Evolutionary conservation across 768 basidiomycete genomes (phyloP).

Genomic region (Russula griseocarnosa): DNA sequence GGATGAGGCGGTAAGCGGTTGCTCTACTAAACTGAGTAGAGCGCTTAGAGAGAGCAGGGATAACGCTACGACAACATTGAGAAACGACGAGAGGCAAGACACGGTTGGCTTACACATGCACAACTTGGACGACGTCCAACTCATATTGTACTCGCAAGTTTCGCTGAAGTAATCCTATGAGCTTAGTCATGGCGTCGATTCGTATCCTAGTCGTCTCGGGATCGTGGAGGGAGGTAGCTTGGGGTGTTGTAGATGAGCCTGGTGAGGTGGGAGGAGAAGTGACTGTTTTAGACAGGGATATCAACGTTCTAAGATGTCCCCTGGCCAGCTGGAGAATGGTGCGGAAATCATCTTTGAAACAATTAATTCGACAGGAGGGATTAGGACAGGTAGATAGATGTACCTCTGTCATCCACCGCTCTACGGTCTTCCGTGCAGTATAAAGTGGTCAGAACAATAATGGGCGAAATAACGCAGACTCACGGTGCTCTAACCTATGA

Average conservation of each 20-base stretch:
- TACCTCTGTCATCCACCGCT: constrained; percentile 28
- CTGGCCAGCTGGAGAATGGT: constrained; percentile 65
- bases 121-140: constrained; percentile 60
- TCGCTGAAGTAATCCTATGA: constrained; percentile 63
- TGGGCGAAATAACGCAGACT: neutral
- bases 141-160: constrained; percentile 76
- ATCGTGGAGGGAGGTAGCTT: constrained; percentile 38
- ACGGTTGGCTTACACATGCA: constrained; percentile 62
- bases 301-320: constrained; percentile 53
- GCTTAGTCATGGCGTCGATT: constrained; percentile 58
- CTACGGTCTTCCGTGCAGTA: constrained; percentile 21
- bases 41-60: constrained; percentile 72
- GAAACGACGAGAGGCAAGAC: neutral
- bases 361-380: neutral
- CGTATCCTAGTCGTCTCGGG: constrained; percentile 47
- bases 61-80: constrained; percentile 49
- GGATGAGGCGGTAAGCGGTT: constrained; percentile 76
- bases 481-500: constrained; percentile 24
- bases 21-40: constrained; percentile 71
- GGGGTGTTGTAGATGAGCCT: constrained; percentile 39
- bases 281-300: constrained; percentile 41
- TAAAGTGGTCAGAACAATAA: neutral
- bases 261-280: constrained; percentile 35
- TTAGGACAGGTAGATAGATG: too few relatives aligned
- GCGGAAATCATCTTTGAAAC: constrained; percentile 60